Conservation (phyloP, 805 yeast species). For the Yamadazyma paraphyllophila region DNA sequence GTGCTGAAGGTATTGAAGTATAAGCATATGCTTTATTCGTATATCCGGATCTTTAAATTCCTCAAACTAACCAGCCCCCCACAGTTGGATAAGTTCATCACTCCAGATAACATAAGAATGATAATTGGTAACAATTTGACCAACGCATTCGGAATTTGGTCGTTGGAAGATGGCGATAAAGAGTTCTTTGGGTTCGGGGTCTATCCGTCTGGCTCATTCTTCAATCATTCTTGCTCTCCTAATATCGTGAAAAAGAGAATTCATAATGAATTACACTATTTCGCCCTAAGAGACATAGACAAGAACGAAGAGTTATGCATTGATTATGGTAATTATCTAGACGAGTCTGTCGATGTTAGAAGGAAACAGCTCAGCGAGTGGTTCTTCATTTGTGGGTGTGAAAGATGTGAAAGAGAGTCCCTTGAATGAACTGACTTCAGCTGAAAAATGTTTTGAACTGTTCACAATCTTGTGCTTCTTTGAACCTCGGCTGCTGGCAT, state of each 20-base stretch:
- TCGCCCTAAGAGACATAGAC: constrained; percentile 37
- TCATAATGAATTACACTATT: constrained; percentile 41
- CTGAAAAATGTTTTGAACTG: constrained; percentile 56
- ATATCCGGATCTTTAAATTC: constrained; percentile 48
- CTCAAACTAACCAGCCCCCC: constrained; percentile 39
- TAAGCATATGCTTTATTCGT: constrained; percentile 49
- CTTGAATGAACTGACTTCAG: constrained; percentile 15
- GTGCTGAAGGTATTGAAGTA: constrained; percentile 41
- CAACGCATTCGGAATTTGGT: constrained; percentile 72
- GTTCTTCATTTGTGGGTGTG: constrained; percentile 60
- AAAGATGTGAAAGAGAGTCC: constrained; percentile 36
- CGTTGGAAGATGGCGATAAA: constrained; percentile 32
- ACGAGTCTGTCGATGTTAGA: constrained; percentile 41
- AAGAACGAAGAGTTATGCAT: constrained; percentile 55
- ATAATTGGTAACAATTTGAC: constrained; percentile 61
- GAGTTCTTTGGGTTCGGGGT: constrained; percentile 62
- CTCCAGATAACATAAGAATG: constrained; percentile 39
- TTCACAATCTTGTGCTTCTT: constrained; percentile 64
- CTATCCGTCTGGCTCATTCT: constrained; percentile 62
- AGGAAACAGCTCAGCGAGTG: constrained; percentile 46
- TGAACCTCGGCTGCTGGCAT: constrained; percentile 61
- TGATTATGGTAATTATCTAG: constrained; percentile 53
- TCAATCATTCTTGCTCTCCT: constrained; percentile 67
- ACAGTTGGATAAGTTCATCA: constrained; percentile 32
- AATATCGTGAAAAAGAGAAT: constrained; percentile 47